Evolutionary conservation across 2,329 filamentous ascomycete species (phyloP), one percentile per base, ranked within the genome.

Genomic region (Neoascochyta sp.): DNA sequence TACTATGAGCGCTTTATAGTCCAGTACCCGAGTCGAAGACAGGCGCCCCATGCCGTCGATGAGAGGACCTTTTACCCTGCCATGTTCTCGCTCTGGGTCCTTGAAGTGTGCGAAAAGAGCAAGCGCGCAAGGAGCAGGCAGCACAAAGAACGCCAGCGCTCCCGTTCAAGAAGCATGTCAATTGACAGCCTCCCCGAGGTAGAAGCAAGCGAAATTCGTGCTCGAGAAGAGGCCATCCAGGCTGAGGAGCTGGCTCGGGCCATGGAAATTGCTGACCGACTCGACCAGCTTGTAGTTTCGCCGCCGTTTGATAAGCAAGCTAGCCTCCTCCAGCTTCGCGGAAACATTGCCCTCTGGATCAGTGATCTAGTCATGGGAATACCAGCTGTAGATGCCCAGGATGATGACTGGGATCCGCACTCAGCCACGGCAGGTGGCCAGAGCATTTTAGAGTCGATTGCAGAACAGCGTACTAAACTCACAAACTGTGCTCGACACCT

Each of bases 1-100:
- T 95, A 90, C 62, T 88, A 92, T 54, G 82, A 90, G 43, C 75
- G 74, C 16, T 70, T 95, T 37, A 83, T 90, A 28, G 71, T 87
- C 45, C 81, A 87, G 53, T 75, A 89, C 35, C 62, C 61, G 9
- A 42, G 60, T 81, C 86, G 5, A 81, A 83, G 67, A 76, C 80
- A 47, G 71, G 69, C 73, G 4, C 78, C 79, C 1, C 65, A 76
- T 28, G 65, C 70, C 3, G 64, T 81, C 22, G 83, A 78, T 43
- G 79, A 85, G 8, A 56, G 84, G 20, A 80, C 86, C 39, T 94
- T 95, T 57, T 89, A 87, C 65, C 80, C 85, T 9, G 83, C 83
- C 9, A 75, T 94, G 66, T 81, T 90, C 47, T 80, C 80, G 27
- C 75, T 87, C 24, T 90, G 92, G 76, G 75, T 95, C 29, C 89